Percentiles rank a stretch among this genome's conserved stretches.
Evolutionary conservation across 306 rosid genomes (phyloP).

Genomic region (Vigna unguiculata): DNA sequence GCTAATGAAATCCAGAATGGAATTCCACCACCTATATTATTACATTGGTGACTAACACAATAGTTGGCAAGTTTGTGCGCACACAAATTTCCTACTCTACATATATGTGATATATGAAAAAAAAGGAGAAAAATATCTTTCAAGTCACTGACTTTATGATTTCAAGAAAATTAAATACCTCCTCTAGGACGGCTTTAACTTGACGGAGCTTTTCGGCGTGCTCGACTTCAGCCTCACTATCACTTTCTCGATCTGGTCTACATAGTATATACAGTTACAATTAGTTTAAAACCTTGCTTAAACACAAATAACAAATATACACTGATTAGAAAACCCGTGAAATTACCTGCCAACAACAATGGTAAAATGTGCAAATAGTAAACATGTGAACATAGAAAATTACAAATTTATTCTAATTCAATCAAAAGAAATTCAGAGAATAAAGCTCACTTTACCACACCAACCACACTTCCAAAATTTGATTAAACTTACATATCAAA

Average conservation of each 20-base stretch:
- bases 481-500: slow-evolving; percentile 6
- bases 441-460: not conserved
- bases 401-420: not conserved
- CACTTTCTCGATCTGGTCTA: slow-evolving; percentile 95
- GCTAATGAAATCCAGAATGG: too few relatives aligned
- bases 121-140: too few relatives aligned
- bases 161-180: slow-evolving; percentile 66
- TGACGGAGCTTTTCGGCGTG: slow-evolving; percentile 97
- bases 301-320: slow-evolving; percentile 4
- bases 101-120: too few relatives aligned
- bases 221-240: slow-evolving; percentile 95
- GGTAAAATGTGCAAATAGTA: slow-evolving; percentile 25
- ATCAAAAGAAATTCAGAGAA: slow-evolving; percentile 4
- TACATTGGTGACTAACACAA: too few relatives aligned
- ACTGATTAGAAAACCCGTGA: slow-evolving; percentile 7
- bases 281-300: slow-evolving; percentile 38
- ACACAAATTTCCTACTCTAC: too few relatives aligned
- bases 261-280: slow-evolving; percentile 44
- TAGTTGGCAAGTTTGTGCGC: too few relatives aligned
- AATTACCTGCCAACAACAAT: slow-evolving; percentile 14
- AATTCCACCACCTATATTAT: too few relatives aligned
- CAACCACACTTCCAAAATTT: slow-evolving; percentile 12
- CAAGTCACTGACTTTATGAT: too few relatives aligned
- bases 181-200: slow-evolving; percentile 99
- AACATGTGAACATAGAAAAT: slow-evolving; percentile 14